Evolutionary conservation across 1,284 basidiomycete genomes (phyloP).

Genomic region (Lignosus rhinocerotis): DNA sequence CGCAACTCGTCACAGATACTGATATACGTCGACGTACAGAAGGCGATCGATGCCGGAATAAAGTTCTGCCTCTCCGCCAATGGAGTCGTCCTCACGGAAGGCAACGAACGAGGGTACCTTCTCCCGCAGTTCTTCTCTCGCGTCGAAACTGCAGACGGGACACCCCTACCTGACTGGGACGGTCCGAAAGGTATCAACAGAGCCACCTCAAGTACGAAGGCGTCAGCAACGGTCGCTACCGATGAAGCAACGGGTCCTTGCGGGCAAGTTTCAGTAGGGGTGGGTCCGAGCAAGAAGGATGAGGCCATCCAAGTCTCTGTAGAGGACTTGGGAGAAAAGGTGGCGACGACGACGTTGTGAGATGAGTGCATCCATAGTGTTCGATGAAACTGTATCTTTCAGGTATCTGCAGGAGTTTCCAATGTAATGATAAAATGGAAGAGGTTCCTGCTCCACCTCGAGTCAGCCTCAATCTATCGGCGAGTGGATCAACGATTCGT

Average conservation of each 20-base stretch:
- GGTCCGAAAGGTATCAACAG: slow-evolving; percentile 5
- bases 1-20: slow-evolving; percentile 70
- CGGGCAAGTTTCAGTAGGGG: background rate
- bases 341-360: slow-evolving; percentile 10
- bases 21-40: slow-evolving; percentile 74
- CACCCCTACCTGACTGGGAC: slow-evolving; percentile 39
- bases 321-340: slow-evolving; percentile 7
- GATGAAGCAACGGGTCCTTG: background rate
- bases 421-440: too few relatives aligned
- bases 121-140: slow-evolving; percentile 60
- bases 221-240: background rate
- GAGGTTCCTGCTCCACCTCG: too few relatives aligned
- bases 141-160: slow-evolving; percentile 48
- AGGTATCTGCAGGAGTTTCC: too few relatives aligned
- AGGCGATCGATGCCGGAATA: slow-evolving; percentile 71
- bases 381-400: too few relatives aligned
- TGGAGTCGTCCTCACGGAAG: slow-evolving; percentile 82
- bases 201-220: background rate
- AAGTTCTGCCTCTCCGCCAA: slow-evolving; percentile 78
- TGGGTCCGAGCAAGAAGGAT: slow-evolving; percentile 6
- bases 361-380: background rate
- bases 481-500: too few relatives aligned
- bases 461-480: too few relatives aligned
- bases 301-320: slow-evolving; percentile 4
- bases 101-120: slow-evolving; percentile 60